phyloP scores from a whole-genome alignment of 805 yeast species.

The Hanseniaspora meyeri region DNA sequence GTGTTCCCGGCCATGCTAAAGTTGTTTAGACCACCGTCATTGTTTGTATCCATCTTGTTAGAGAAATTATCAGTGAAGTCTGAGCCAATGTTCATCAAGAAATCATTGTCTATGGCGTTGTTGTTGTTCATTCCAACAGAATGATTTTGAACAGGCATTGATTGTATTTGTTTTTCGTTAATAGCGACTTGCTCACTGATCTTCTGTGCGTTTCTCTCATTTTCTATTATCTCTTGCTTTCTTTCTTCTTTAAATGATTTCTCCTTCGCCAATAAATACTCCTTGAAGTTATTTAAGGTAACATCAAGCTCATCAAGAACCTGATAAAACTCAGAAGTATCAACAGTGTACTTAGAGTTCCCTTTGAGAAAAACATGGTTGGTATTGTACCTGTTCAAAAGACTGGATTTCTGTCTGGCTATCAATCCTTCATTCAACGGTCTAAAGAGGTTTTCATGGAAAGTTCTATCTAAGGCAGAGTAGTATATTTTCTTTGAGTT shows the following conservation, averaged over 20 bases:
- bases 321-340: conserved; percentile 6
- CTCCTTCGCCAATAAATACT: neutral
- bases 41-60: neutral
- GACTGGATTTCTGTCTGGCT: conserved; percentile 2
- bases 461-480: conserved; percentile 4
- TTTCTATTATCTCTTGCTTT: conserved; percentile 5
- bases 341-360: neutral
- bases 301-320: conserved; percentile 5
- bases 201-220: neutral
- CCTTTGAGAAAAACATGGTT: neutral
- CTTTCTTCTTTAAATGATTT: neutral
- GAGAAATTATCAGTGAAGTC: neutral
- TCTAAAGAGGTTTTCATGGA: conserved; percentile 10
- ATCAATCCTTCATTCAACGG: conserved; percentile 4
- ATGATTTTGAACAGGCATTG: neutral
- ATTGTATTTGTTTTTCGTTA: neutral
- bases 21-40: neutral
- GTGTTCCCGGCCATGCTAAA: neutral
- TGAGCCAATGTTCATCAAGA: neutral
- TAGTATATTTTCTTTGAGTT: conserved; percentile 7
- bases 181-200: neutral
- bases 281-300: conserved; percentile 4
- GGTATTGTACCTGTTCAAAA: conserved; percentile 10
- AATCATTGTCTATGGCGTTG: neutral
- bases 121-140: neutral